Conservation (phyloP, 140 eudicot genomes). For the Stevia rebaudiana region DNA sequence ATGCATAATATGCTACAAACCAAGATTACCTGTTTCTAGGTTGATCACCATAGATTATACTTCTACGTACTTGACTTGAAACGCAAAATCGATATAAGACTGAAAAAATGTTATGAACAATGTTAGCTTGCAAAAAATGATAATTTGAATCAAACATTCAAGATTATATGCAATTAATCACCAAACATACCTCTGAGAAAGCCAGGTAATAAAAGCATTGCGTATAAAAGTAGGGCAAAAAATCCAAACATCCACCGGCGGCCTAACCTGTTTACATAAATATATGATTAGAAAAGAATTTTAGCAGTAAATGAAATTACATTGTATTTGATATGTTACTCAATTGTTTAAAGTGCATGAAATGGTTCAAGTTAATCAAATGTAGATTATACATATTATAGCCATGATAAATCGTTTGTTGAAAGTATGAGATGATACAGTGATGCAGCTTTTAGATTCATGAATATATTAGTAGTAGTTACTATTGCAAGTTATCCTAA, state of each 20-base stretch:
- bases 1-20: neutral
- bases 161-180: neutral
- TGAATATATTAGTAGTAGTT: neutral
- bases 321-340: neutral
- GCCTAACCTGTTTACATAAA: constrained; percentile 68
- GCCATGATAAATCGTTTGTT: neutral
- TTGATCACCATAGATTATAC: constrained; percentile 79
- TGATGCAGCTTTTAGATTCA: neutral
- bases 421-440: neutral
- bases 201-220: constrained; percentile 84
- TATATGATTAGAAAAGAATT: constrained; percentile 25
- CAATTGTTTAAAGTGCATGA: neutral
- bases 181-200: constrained; percentile 63
- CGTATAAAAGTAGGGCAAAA: constrained; percentile 60
- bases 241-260: constrained; percentile 68
- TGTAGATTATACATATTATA: constrained; percentile 1
- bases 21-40: constrained; percentile 74
- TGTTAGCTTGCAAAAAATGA: constrained; percentile 6
- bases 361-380: neutral
- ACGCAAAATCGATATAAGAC: constrained; percentile 64
- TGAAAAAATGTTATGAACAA: constrained; percentile 20
- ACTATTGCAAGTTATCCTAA: neutral
- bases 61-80: constrained; percentile 65
- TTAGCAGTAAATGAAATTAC: neutral
- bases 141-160: neutral